Percentiles rank a stretch among this genome's conserved stretches.
These are phyloP conservation scores for Nemania serpens DNA, from an alignment of 2,329 filamentous ascomycete species.

Conservation along the genomic window DNA sequence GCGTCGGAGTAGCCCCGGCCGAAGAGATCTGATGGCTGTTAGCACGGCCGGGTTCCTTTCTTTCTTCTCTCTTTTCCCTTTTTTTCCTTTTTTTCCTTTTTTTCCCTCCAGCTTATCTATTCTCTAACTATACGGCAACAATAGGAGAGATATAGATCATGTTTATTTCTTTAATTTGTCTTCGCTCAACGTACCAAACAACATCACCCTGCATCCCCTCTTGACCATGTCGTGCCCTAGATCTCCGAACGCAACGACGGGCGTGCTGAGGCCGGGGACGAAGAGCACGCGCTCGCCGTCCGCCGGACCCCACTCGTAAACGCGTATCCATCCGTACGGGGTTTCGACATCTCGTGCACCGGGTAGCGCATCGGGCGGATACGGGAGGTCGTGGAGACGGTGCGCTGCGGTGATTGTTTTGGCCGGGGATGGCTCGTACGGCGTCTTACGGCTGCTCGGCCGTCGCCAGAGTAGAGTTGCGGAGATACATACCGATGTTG, in stretches of 20 bases:
- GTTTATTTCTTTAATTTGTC: too few species aligned
- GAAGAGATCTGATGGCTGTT: constrained; percentile 58
- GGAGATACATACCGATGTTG: constrained; percentile 12
- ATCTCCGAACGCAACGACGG: constrained; percentile 69
- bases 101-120: background rate
- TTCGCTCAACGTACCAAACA: constrained; percentile 64
- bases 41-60: background rate
- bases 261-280: constrained; percentile 82
- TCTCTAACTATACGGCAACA: too few species aligned
- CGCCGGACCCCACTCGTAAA: constrained; percentile 81
- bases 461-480: background rate
- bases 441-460: background rate
- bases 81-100: background rate
- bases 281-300: constrained; percentile 73
- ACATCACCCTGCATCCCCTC: constrained; percentile 74
- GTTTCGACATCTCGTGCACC: constrained; percentile 70
- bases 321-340: constrained; percentile 71
- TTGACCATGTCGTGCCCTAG: constrained; percentile 68
- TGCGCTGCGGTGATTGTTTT: background rate
- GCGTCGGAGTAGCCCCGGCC: constrained; percentile 79
- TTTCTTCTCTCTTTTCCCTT: background rate
- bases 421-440: constrained; percentile 9
- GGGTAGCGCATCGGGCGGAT: constrained; percentile 72
- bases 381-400: constrained; percentile 51
- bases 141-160: too few species aligned